Conservation (phyloP, 2,329 filamentous ascomycete species). For the Cladosporium sp. region DNA sequence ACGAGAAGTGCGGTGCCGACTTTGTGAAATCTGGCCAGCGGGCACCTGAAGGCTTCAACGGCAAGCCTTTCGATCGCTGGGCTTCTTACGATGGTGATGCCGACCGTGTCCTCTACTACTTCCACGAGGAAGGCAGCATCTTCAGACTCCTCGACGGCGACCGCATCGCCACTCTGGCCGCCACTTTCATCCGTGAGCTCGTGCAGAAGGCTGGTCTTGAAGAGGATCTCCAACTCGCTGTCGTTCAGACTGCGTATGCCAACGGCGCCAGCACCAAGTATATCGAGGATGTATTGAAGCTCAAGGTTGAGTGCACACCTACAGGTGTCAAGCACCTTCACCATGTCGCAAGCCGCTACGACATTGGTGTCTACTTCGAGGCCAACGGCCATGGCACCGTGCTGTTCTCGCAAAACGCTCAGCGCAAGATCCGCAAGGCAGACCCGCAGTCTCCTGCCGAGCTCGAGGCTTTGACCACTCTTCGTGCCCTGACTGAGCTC, state of each 20-base stretch:
- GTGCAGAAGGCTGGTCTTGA: constrained; percentile 71
- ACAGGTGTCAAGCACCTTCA: constrained; percentile 97
- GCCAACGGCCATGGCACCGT: constrained; percentile 97
- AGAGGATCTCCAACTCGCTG: constrained; percentile 78
- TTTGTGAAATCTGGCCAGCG: constrained; percentile 96
- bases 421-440: constrained; percentile 69
- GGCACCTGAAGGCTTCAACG: constrained; percentile 75
- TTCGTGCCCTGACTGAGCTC: constrained; percentile 76
- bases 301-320: constrained; percentile 86
- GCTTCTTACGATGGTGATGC: constrained; percentile 94
- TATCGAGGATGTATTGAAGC: constrained; percentile 76
- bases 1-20: constrained; percentile 88
- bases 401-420: constrained; percentile 80
- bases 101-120: constrained; percentile 94
- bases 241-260: constrained; percentile 96
- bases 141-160: constrained; percentile 96
- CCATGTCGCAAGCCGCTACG: constrained; percentile 90
- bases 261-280: constrained; percentile 93
- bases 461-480: constrained; percentile 78
- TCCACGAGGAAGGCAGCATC: constrained; percentile 69
- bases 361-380: constrained; percentile 97
- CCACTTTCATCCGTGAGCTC: constrained; percentile 87
- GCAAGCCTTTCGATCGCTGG: constrained; percentile 67
- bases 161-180: constrained; percentile 89
- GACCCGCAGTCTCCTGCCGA: constrained; percentile 87